Percentiles rank a stretch among this genome's conserved stretches.
These are phyloP conservation scores for Echium plantagineum DNA, from an alignment of 257 asterid species.

Conservation along the genomic window DNA sequence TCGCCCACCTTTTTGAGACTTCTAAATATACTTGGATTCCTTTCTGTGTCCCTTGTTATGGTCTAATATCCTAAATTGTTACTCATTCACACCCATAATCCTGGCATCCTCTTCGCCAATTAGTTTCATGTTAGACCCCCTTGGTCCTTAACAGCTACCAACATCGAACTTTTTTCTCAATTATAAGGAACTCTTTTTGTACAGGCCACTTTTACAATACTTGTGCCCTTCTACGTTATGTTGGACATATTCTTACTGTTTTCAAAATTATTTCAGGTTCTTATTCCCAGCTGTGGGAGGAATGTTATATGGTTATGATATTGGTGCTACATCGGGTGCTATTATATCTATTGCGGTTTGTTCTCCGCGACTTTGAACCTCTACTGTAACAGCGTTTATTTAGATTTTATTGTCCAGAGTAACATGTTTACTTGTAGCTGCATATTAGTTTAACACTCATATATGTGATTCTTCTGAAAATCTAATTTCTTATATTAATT, in stretches of 20 bases:
- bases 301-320: conserved; percentile 88
- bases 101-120: neutral
- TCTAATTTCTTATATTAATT: too few species aligned
- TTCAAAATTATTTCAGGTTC: conserved; percentile 40
- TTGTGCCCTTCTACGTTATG: too few species aligned
- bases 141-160: neutral
- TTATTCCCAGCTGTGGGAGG: conserved; percentile 97
- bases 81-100: neutral
- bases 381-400: neutral
- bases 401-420: neutral
- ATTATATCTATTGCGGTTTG: conserved; percentile 74
- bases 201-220: too few species aligned
- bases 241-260: neutral
- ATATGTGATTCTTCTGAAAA: too few species aligned
- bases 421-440: neutral
- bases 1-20: too few species aligned
- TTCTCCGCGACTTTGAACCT: neutral
- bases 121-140: neutral
- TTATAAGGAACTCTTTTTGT: too few species aligned
- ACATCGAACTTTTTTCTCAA: neutral
- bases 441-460: neutral
- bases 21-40: neutral
- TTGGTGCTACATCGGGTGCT: conserved; percentile 96
- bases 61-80: neutral
- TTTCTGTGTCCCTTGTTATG: neutral